Base-by-base conservation (phyloP, 2,329 filamentous ascomycete species). In the Alternaria hordeiaustralica region DNA sequence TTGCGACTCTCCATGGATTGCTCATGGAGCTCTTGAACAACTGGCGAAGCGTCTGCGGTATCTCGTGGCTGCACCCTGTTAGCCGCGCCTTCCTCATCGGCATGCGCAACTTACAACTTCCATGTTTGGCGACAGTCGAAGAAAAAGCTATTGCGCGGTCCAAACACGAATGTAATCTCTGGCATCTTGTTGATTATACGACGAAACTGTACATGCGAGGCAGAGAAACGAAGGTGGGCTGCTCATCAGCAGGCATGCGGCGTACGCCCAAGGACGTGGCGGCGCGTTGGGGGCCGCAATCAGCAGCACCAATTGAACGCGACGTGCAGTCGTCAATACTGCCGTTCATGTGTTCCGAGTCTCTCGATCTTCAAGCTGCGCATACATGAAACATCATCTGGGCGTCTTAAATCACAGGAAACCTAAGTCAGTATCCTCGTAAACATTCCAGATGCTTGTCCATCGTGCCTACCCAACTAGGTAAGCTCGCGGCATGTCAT, bases 111-210 rank as follows among this genome's bases (percentile, higher is more conserved):
- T 70, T 50, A 77, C 74, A 77, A 78, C 65, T 78, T 79, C 77
- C 77, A 79, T 75, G 72, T 65, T 58, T 74, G 74, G 3, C 75
- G 76, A 55, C 74, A 74, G 67, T 79, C 77, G 43, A 79, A 79
- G 67, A 78, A 79, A 59, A 79, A 77, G 25, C 69, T 73, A 45
- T 78, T 74, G 59, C 75, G 73, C n/a, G 77, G 77, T 2, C 77
- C 77, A 54, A 79, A 79, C 13, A 78, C 68, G 58, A 78, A 78
- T 3, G 73, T 74, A 64, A 79, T 71, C 63, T 75, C 74, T 21
- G 76, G 70, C 75, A 78, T 78, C 25, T 47, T 44, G 28, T 47
- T 44, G 36, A 11, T 21, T 30, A 25, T 11, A 47, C 41, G 43
- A 21, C 5, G 30, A 30, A 18, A 47, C 20, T 28, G 58, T 41